phyloP scores from a whole-genome alignment of 768 basidiomycete species.

The Termitomyces sp. region DNA sequence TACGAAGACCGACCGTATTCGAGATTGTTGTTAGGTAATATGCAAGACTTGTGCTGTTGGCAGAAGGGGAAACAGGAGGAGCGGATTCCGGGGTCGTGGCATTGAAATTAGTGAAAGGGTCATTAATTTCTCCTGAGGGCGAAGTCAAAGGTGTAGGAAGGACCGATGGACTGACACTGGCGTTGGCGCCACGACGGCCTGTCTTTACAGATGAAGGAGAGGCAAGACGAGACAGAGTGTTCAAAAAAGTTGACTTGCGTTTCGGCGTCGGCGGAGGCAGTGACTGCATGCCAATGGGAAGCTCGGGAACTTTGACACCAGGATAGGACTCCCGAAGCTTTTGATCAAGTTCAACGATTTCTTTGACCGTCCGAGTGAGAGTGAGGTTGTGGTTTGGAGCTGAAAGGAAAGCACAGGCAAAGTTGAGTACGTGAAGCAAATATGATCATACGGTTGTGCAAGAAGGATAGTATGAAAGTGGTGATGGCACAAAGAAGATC shows the following conservation, averaged over 20 bases:
- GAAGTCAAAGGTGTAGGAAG: constrained; percentile 43
- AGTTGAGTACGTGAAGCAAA: constrained; percentile 16
- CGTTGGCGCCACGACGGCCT: constrained; percentile 31
- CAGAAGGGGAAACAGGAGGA: constrained; percentile 30
- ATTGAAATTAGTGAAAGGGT: constrained; percentile 53
- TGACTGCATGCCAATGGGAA: constrained; percentile 55
- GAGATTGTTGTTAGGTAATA: constrained; percentile 77
- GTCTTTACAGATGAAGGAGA: constrained; percentile 61
- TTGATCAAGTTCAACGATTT: constrained; percentile 76
- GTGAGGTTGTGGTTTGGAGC: constrained; percentile 90
- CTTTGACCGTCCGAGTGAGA: constrained; percentile 69
- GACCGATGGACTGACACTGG: constrained; percentile 27
- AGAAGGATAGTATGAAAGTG: constrained; percentile 3
- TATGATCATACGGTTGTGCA: neutral
- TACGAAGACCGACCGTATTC: constrained; percentile 58
- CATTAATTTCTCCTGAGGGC: constrained; percentile 51
- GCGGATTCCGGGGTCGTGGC: constrained; percentile 24
- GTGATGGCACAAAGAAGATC: constrained; percentile 5
- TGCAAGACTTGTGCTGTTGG: constrained; percentile 63
- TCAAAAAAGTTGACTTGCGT: constrained; percentile 80
- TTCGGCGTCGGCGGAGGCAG: constrained; percentile 53
- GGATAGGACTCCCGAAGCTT: constrained; percentile 70
- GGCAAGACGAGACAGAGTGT: constrained; percentile 79
- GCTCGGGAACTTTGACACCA: constrained; percentile 47
- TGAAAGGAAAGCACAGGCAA: constrained; percentile 27